Evolutionary conservation across 495 filamentous ascomycete species (phyloP).

Genomic region (Trichoderma gamsii): DNA sequence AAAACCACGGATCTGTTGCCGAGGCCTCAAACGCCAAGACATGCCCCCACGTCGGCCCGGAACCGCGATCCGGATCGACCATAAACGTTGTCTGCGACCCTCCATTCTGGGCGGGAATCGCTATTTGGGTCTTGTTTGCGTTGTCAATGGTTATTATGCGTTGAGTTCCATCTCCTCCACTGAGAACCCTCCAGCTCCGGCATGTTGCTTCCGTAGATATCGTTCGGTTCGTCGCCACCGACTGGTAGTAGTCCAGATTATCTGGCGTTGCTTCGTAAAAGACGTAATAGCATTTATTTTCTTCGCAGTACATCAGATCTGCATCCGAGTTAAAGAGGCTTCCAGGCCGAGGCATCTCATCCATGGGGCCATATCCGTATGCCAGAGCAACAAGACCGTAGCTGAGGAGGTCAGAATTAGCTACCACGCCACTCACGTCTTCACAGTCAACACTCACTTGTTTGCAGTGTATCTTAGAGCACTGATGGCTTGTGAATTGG

Average conservation of each 20-base stretch:
- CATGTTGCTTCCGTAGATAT: neutral
- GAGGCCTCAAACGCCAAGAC: constrained; percentile 15
- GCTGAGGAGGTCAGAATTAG: neutral
- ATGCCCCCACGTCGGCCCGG: neutral
- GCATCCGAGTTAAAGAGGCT: neutral
- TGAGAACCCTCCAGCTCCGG: neutral
- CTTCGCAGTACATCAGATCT: neutral
- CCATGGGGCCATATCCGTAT: neutral
- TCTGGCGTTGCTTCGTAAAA: constrained; percentile 11
- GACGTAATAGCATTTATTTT: neutral
- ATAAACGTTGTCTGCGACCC: constrained; percentile 1
- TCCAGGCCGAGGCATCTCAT: neutral
- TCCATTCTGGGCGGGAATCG: constrained; percentile 6
- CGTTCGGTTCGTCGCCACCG: constrained; percentile 11
- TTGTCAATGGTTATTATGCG: neutral
- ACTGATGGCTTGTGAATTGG: constrained; percentile 1
- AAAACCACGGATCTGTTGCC: constrained; percentile 13
- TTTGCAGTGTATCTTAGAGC: constrained; percentile 13
- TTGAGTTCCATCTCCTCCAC: constrained; percentile 1
- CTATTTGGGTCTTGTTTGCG: neutral
- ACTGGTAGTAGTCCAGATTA: neutral
- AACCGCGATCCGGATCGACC: neutral
- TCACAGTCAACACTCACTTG: neutral
- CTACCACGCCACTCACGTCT: neutral
- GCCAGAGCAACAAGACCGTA: constrained; percentile 14